Conservation (phyloP, 176 grass and related monocot genomes). For the Ananas comosus region DNA sequence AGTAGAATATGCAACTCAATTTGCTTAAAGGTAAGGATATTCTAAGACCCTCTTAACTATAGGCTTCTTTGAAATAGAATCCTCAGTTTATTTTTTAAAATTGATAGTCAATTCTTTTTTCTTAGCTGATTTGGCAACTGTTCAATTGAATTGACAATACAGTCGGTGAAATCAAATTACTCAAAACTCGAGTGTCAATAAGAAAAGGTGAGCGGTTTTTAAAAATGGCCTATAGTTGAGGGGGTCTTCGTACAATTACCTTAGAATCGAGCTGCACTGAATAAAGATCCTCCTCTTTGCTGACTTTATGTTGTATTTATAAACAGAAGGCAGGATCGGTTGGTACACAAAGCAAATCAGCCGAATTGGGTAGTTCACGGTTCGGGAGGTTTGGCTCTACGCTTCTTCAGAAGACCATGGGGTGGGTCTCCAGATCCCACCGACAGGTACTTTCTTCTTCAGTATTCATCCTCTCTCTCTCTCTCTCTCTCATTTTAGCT, state of each 20-base stretch:
- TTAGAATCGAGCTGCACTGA: background rate
- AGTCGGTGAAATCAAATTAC: too few relatives aligned
- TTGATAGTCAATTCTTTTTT: too few relatives aligned
- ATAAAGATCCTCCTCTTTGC: background rate
- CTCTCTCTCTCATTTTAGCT: background rate
- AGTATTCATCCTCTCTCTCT: background rate
- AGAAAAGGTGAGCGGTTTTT: too few relatives aligned
- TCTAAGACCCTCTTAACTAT: too few relatives aligned
- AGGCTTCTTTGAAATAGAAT: too few relatives aligned
- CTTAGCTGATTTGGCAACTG: too few relatives aligned
- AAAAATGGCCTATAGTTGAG: too few relatives aligned
- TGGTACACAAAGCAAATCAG: constrained; percentile 36
- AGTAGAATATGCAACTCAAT: background rate
- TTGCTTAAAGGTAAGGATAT: too few relatives aligned
- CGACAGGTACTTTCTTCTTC: constrained; percentile 48
- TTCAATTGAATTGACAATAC: too few relatives aligned
- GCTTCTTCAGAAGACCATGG: constrained; percentile 72
- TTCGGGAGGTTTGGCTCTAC: constrained; percentile 76
- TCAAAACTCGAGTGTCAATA: too few relatives aligned
- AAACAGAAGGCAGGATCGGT: constrained; percentile 41
- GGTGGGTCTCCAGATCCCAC: constrained; percentile 60
- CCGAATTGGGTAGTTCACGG: constrained; percentile 46
- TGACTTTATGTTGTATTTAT: constrained; percentile 15
- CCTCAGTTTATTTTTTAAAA: too few relatives aligned
- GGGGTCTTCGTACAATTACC: too few relatives aligned